Conservation (phyloP, 352 stramenopile genomes). For the Phytophthora meadii region DNA sequence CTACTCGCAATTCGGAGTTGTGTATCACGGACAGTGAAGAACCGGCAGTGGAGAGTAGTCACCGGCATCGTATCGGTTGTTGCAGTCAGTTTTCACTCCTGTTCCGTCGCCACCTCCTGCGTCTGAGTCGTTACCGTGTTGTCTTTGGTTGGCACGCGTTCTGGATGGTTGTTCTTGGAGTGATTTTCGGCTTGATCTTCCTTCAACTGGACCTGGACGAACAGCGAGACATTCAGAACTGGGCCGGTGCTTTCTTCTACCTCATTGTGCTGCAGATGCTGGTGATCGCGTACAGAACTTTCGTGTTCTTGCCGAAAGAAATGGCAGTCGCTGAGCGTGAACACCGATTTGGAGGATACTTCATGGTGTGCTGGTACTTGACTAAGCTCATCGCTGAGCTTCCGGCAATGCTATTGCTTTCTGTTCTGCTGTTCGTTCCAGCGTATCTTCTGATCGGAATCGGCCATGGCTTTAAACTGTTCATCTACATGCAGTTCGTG, state of each 20-base stretch:
- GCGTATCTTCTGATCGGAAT: slow-evolving; percentile 56
- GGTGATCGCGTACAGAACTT: slow-evolving; percentile 32
- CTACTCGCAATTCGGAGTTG: slow-evolving; percentile 30
- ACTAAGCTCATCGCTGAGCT: slow-evolving; percentile 49
- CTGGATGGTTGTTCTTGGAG: slow-evolving; percentile 47
- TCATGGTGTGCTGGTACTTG: slow-evolving; percentile 42
- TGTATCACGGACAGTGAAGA: slow-evolving; percentile 15
- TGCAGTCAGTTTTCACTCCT: slow-evolving; percentile 49
- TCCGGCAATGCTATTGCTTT: slow-evolving; percentile 44
- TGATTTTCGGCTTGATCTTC: slow-evolving; percentile 57
- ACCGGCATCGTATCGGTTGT: slow-evolving; percentile 25
- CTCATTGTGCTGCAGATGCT: slow-evolving; percentile 49
- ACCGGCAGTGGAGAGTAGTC: not conserved
- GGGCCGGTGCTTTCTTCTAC: slow-evolving; percentile 55
- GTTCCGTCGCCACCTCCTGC: slow-evolving; percentile 49
- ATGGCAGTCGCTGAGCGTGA: slow-evolving; percentile 40
- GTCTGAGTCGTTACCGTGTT: slow-evolving; percentile 43
- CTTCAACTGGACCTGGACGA: slow-evolving; percentile 45
- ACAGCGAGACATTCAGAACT: slow-evolving; percentile 55
- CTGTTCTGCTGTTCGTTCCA: slow-evolving; percentile 48
- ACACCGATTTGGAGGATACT: slow-evolving; percentile 34
- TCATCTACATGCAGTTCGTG: slow-evolving; percentile 59
- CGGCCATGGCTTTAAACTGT: slow-evolving; percentile 48
- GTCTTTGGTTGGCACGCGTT: slow-evolving; percentile 48
- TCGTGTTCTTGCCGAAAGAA: slow-evolving; percentile 40